A percentile compares a stretch with the other conserved stretches of the same genome.
Evolutionary conservation across 768 basidiomycete species (phyloP).

Genomic region (Termitomyces sp.): DNA sequence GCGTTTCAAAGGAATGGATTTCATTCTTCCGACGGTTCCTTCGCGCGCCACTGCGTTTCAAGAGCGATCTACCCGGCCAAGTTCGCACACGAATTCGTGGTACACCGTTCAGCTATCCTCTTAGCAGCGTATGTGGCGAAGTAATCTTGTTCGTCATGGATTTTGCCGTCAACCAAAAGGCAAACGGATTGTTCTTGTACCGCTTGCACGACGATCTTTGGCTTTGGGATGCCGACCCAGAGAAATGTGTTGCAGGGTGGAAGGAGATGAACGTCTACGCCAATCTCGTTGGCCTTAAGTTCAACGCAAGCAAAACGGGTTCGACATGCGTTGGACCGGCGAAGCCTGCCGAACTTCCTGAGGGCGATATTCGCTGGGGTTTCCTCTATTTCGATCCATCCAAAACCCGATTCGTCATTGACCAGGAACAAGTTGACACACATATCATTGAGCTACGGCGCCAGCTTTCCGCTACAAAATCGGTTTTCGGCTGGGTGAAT

Average conservation of each 20-base stretch:
- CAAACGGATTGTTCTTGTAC: conserved; percentile 39
- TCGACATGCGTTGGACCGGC: conserved; percentile 30
- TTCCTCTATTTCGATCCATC: conserved; percentile 18
- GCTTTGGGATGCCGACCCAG: conserved; percentile 34
- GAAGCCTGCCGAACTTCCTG: conserved; percentile 14
- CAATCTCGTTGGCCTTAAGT: conserved; percentile 34
- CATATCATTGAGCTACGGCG: conserved; percentile 30
- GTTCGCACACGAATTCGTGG: conserved; percentile 36
- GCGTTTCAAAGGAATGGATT: conserved; percentile 34
- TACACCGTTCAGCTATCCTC: conserved; percentile 39
- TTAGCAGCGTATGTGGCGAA: conserved; percentile 41
- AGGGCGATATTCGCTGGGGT: conserved; percentile 20
- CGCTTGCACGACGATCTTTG: conserved; percentile 47
- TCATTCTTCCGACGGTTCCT: conserved; percentile 24
- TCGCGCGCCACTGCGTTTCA: conserved; percentile 15
- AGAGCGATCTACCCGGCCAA: conserved; percentile 12
- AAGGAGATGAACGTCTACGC: conserved; percentile 40
- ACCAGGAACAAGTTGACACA: conserved; percentile 25
- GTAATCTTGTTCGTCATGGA: conserved; percentile 43
- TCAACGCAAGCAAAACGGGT: conserved; percentile 42
- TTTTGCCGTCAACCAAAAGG: conserved; percentile 42
- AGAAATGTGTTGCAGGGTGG: conserved; percentile 35
- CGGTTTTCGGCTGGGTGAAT: conserved; percentile 32
- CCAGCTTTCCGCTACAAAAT: conserved; percentile 27
- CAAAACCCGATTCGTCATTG: conserved; percentile 16